phyloP scores from a whole-genome alignment of 768 basidiomycete species.

The Tulasnella sp. region DNA sequence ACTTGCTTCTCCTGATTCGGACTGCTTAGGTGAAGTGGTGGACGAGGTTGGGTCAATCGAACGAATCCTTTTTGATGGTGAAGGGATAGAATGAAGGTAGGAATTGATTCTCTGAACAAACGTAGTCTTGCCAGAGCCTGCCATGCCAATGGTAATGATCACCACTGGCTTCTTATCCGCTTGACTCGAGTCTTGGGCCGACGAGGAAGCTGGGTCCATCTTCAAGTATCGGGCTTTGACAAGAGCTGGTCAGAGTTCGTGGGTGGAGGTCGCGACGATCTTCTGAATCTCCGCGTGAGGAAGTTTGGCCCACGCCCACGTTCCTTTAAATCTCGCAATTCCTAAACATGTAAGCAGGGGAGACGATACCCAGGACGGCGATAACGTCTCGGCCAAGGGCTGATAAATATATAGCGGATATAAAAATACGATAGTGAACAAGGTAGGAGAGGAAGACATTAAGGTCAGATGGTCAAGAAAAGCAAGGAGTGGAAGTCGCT shows the following conservation, averaged over 20 bases:
- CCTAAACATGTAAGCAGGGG: background rate
- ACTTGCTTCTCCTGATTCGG: background rate
- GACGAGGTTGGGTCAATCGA: background rate
- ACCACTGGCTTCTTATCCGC: conserved; percentile 55
- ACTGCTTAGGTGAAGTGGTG: background rate
- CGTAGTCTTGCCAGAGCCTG: conserved; percentile 95
- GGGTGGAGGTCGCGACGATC: background rate
- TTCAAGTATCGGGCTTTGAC: background rate
- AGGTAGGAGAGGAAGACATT: background rate
- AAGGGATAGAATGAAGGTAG: conserved; percentile 65
- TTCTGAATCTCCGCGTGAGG: background rate
- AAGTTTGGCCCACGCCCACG: no score
- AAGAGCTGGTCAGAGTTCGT: background rate
- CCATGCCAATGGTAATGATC: conserved; percentile 93
- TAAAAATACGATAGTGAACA: background rate
- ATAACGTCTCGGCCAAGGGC: background rate
- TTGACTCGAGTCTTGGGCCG: background rate
- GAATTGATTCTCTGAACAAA: conserved; percentile 95
- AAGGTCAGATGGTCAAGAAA: background rate
- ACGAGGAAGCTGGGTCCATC: background rate
- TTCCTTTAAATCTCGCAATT: background rate
- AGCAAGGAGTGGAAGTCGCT: background rate
- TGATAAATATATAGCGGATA: background rate
- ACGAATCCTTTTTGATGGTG: conserved; percentile 29
- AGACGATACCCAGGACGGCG: background rate